phyloP scores from a whole-genome alignment of 2,329 filamentous ascomycete species.

The Rhynchosporium graminicola region DNA sequence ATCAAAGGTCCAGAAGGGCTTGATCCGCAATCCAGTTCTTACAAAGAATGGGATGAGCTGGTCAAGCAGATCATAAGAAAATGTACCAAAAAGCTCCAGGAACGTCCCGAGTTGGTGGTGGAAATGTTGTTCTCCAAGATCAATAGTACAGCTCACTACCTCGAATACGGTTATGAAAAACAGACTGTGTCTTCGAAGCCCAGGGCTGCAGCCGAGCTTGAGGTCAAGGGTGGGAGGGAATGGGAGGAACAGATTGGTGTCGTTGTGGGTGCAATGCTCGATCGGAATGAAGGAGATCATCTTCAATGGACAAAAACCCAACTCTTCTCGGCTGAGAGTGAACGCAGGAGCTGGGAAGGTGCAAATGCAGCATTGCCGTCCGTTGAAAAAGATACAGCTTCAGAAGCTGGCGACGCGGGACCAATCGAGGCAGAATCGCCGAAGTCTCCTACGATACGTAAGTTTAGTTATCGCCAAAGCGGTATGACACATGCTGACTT shows the following conservation, averaged over 20 bases:
- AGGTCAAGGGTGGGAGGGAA: slow-evolving; percentile 73
- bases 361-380: slow-evolving; percentile 62
- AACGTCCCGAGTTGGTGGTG: slow-evolving; percentile 81
- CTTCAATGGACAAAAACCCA: slow-evolving; percentile 81
- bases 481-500: slow-evolving; percentile 29
- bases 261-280: slow-evolving; percentile 75
- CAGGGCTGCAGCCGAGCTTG: slow-evolving; percentile 75
- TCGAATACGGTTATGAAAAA: slow-evolving; percentile 88
- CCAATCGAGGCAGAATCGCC: slow-evolving; percentile 38
- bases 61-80: slow-evolving; percentile 80
- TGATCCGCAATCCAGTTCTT: slow-evolving; percentile 65
- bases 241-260: slow-evolving; percentile 69
- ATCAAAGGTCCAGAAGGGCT: slow-evolving; percentile 84
- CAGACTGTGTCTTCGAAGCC: slow-evolving; percentile 67
- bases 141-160: slow-evolving; percentile 76
- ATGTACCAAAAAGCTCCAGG: slow-evolving; percentile 80
- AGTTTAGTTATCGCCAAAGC: slow-evolving; percentile 37
- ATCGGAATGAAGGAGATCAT: slow-evolving; percentile 74
- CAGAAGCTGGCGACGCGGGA: slow-evolving; percentile 36
- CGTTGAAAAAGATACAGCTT: slow-evolving; percentile 43
- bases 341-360: slow-evolving; percentile 77
- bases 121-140: slow-evolving; percentile 97
- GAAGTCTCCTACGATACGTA: slow-evolving; percentile 55
- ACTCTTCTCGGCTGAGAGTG: slow-evolving; percentile 66
- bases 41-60: slow-evolving; percentile 89